phyloP scores from a whole-genome alignment of 345 rosid genomes.

The Eucalyptus guilfoylei region DNA sequence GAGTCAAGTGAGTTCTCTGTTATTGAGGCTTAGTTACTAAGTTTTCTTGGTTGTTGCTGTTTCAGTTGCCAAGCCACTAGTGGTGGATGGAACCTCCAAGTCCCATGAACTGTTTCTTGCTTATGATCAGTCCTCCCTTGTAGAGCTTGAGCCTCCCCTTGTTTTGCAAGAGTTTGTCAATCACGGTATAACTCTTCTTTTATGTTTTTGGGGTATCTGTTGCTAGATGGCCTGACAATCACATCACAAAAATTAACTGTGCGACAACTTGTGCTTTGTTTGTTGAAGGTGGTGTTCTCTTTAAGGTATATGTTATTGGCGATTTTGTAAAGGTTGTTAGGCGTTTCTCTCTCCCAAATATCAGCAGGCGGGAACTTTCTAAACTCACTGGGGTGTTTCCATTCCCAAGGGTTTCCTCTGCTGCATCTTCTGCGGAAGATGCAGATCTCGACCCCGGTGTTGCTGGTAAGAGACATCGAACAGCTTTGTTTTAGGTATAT shows the following conservation, averaged over 20 bases:
- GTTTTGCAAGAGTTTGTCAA: slow-evolving; percentile 89
- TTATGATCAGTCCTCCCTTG: slow-evolving; percentile 53
- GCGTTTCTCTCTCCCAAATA: slow-evolving; percentile 72
- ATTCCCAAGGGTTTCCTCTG: slow-evolving; percentile 84
- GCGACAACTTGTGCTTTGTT: background rate
- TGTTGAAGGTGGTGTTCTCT: slow-evolving; percentile 69
- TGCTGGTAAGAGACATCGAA: slow-evolving; percentile 34
- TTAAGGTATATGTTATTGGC: slow-evolving; percentile 72
- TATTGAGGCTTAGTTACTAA: background rate
- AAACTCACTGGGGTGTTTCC: slow-evolving; percentile 48
- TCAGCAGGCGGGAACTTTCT: slow-evolving; percentile 36
- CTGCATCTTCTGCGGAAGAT: slow-evolving; percentile 79
- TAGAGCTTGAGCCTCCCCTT: slow-evolving; percentile 78
- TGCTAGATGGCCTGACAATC: background rate
- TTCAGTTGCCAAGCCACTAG: slow-evolving; percentile 87
- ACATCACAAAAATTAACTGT: background rate
- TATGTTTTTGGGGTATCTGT: background rate
- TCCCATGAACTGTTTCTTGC: slow-evolving; percentile 82
- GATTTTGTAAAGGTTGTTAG: slow-evolving; percentile 77
- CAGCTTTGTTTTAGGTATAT: background rate
- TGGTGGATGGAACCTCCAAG: slow-evolving; percentile 83
- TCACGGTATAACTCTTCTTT: slow-evolving; percentile 45
- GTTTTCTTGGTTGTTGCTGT: background rate
- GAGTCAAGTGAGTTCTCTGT: background rate
- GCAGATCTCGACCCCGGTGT: slow-evolving; percentile 69